Base-by-base conservation (phyloP, 148 eudicot genomes). In the Heliosperma pusillum region DNA sequence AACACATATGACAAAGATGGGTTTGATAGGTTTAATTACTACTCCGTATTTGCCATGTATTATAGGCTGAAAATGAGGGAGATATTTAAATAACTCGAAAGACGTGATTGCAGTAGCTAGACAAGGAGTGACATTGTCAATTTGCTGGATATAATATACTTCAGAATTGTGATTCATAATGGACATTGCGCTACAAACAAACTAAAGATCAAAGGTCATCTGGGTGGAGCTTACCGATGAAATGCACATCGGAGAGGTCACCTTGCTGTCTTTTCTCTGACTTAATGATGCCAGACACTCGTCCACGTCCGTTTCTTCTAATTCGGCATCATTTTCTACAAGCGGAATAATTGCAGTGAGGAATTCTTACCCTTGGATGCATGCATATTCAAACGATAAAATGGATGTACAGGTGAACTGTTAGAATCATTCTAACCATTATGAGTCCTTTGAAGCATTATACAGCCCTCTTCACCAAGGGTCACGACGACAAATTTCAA, bases 381-480 rank as follows among this genome's bases (percentile, higher is more conserved):
- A 65, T 44, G 21, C 56, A 65, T 44, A 69, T 25, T 52, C 60
- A 75, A 65, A 30, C 24, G 7, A 62, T 7, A 1, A 62, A 7
- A 30, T 22, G 69, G 69, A 65, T 16, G 10, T 65, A 26, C 45
- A 30, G 55, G 52, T 44, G 24, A 67, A 36, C 58, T 13, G 20
- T 69, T 7, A 69, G 29, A 29, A 12, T 42, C 63, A 2, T 55
- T 69, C 88, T 53, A 70, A 93, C 98, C 92, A 58, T 74, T 70
- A 73, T 70, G 69, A 74, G 80, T 80, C 80, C 97, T 87, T 84
- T 88, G 89, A 73, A 93, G 86, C 98, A 93, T 91, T 55, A 93
- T 77, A 78, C 97, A 93, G 21, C 98, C 98, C 68, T 93, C 90
- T 87, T 85, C 91, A 40, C 98, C 98, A n/a, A 93, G 86, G 30